A percentile compares a stretch with the other conserved stretches of the same genome.
Evolutionary conservation across 169 alveolate species (phyloP).

Genomic region (Cyclospora cayetanensis): DNA sequence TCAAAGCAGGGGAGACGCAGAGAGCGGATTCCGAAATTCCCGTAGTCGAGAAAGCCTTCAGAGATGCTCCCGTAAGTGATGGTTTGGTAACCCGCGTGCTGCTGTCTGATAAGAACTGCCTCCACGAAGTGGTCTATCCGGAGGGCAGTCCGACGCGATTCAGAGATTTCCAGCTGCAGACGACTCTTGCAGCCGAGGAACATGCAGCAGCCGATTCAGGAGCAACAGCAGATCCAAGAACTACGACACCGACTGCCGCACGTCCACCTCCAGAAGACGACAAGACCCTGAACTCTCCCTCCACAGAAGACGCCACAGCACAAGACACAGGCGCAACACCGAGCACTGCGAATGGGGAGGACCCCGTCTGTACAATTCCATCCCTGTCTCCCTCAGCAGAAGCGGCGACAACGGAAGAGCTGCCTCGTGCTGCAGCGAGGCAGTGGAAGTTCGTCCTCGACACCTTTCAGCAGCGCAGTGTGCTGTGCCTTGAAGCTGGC

Average conservation of each 20-base stretch:
- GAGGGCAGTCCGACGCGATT: background rate
- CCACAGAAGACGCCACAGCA: background rate
- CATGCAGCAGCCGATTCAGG: background rate
- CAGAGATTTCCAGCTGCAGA: background rate
- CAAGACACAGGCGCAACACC: background rate
- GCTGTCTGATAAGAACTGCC: constrained; percentile 3
- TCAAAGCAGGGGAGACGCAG: background rate
- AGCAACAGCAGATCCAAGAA: background rate
- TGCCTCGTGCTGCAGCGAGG: constrained; percentile 86
- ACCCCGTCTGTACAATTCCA: background rate
- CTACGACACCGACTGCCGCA: background rate
- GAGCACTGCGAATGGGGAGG: background rate
- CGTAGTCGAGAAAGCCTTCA: background rate
- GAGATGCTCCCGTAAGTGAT: background rate
- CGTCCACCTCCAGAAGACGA: background rate
- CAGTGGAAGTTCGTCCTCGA: constrained; percentile 94
- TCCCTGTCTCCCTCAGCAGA: background rate
- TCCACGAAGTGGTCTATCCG: background rate
- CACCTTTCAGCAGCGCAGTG: constrained; percentile 95
- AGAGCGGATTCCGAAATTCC: background rate
- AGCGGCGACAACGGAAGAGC: background rate
- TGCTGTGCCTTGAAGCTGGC: constrained; percentile 94
- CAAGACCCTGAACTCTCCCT: background rate
- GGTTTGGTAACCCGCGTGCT: background rate
- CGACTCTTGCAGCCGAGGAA: background rate